A percentile compares a stretch with the other conserved stretches of the same genome.
phyloP scores from a whole-genome alignment of 495 filamentous ascomycete genomes.

The Penicillium mononematosum region DNA sequence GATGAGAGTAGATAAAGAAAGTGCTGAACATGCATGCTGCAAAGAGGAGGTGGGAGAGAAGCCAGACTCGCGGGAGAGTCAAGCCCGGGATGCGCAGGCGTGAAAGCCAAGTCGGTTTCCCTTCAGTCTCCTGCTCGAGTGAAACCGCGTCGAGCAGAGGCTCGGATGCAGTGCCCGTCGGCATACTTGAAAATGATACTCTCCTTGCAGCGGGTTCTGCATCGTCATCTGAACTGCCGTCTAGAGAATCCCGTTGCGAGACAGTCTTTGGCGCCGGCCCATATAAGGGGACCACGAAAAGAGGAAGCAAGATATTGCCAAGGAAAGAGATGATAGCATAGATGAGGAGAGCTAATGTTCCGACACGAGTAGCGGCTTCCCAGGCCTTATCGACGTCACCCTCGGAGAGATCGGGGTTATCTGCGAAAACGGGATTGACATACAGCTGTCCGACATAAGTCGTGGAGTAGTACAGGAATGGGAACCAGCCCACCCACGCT shows the following conservation, averaged over 20 bases:
- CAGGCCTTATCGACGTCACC: constrained; percentile 73
- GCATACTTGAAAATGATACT: constrained; percentile 34
- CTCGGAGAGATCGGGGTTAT: constrained; percentile 71
- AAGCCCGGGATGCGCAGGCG: constrained; percentile 71
- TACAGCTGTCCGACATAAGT: constrained; percentile 91
- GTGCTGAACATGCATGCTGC: constrained; percentile 75
- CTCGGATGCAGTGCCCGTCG: constrained; percentile 30
- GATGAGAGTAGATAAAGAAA: constrained; percentile 66
- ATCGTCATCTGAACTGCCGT: constrained; percentile 17
- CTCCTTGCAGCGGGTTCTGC: constrained; percentile 25
- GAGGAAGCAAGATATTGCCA: constrained; percentile 76
- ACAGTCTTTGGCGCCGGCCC: constrained; percentile 19
- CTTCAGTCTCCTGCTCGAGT: constrained; percentile 8
- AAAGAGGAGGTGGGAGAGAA: constrained; percentile 78
- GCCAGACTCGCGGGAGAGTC: constrained; percentile 83
- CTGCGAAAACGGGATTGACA: constrained; percentile 72
- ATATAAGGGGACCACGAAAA: constrained; percentile 77
- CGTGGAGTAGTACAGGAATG: constrained; percentile 89
- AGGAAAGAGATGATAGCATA: constrained; percentile 79
- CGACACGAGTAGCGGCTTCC: constrained; percentile 77
- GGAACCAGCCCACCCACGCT: constrained; percentile 94
- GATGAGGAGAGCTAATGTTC: constrained; percentile 82
- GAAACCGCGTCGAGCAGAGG: constrained; percentile 24
- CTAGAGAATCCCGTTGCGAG: not conserved
- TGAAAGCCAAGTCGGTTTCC: constrained; percentile 42